phyloP scores from a whole-genome alignment of 441 rosid species.

The Brassica hybrid region DNA sequence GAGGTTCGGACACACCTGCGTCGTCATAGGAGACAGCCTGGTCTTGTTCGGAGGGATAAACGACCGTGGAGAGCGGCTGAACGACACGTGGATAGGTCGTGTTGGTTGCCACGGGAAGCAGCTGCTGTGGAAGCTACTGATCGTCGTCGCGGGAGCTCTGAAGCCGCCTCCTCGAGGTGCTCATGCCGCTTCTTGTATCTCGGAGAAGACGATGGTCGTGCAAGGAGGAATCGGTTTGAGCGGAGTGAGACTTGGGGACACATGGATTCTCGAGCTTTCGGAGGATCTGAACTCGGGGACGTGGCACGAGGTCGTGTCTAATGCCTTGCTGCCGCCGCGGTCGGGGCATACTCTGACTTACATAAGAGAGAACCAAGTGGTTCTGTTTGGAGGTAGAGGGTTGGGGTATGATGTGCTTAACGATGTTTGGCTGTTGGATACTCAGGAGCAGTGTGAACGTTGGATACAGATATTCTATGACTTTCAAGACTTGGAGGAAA shows the following conservation, averaged over 20 bases:
- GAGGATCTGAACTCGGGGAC: slow-evolving; percentile 63
- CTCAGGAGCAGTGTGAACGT: slow-evolving; percentile 43
- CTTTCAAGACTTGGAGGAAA: slow-evolving; percentile 47
- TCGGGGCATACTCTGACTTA: slow-evolving; percentile 90
- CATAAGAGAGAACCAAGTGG: slow-evolving; percentile 54
- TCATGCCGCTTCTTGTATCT: slow-evolving; percentile 79
- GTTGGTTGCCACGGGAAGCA: slow-evolving; percentile 45
- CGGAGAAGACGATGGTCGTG: slow-evolving; percentile 69
- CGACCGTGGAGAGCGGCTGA: slow-evolving; percentile 80
- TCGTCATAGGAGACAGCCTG: slow-evolving; percentile 57
- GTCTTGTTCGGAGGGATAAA: slow-evolving; percentile 92
- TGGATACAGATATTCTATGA: slow-evolving; percentile 73
- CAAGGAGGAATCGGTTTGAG: slow-evolving; percentile 83
- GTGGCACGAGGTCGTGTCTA: slow-evolving; percentile 68
- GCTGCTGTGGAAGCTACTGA: slow-evolving; percentile 72
- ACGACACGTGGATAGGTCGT: slow-evolving; percentile 88
- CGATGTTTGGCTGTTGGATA: slow-evolving; percentile 79
- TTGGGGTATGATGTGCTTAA: slow-evolving; percentile 78
- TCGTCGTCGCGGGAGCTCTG: slow-evolving; percentile 49
- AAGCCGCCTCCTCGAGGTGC: slow-evolving; percentile 71
- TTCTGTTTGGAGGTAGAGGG: slow-evolving; percentile 95
- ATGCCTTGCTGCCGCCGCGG: slow-evolving; percentile 71
- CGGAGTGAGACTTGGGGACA: slow-evolving; percentile 76
- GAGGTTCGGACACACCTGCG: slow-evolving; percentile 90
- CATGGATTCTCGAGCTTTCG: slow-evolving; percentile 82